Conservation (phyloP, 225 moss, liverwort and hornwort genomes). For the Physcomitrium patens region DNA sequence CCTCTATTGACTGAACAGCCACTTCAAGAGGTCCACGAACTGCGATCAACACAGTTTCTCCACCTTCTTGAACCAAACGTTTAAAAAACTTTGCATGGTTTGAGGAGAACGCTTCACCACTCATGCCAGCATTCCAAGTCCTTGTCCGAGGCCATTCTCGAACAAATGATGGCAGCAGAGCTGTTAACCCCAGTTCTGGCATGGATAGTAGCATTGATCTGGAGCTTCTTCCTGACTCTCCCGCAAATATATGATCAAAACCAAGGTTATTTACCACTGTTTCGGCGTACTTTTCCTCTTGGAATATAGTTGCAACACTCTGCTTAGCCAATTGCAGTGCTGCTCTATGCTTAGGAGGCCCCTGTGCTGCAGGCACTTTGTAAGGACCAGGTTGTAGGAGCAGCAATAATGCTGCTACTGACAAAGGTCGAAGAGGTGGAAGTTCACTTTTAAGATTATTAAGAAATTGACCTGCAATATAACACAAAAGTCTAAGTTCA, state of each 20-base stretch:
- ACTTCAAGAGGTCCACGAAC: conserved; percentile 82
- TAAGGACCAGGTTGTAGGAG: conserved; percentile 84
- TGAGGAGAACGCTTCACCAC: conserved; percentile 88
- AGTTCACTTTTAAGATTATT: conserved; percentile 91
- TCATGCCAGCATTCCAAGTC: conserved; percentile 80
- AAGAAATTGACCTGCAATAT: conserved; percentile 76
- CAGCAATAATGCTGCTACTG: conserved; percentile 82
- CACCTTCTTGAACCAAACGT: conserved; percentile 90
- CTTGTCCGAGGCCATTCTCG: conserved; percentile 98
- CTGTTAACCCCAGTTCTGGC: conserved; percentile 88
- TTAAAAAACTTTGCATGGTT: conserved; percentile 92
- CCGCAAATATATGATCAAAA: conserved; percentile 84
- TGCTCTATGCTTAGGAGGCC: conserved; percentile 46
- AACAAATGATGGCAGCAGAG: conserved; percentile 89
- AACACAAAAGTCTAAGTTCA: conserved; percentile 28
- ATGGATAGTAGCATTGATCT: conserved; percentile 72
- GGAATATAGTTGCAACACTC: conserved; percentile 54
- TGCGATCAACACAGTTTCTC: conserved; percentile 60
- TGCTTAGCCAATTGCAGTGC: conserved; percentile 57
- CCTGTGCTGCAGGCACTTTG: conserved; percentile 57
- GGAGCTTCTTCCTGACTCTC: conserved; percentile 75
- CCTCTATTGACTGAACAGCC: conserved; percentile 63
- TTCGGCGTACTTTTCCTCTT: conserved; percentile 61
- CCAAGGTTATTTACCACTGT: conserved; percentile 82
- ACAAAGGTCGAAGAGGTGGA: conserved; percentile 88